A percentile compares a stretch with the other conserved stretches of the same genome.
Evolutionary conservation across 345 rosid species (phyloP).

Genomic region (Euphorbia tirucalli): DNA sequence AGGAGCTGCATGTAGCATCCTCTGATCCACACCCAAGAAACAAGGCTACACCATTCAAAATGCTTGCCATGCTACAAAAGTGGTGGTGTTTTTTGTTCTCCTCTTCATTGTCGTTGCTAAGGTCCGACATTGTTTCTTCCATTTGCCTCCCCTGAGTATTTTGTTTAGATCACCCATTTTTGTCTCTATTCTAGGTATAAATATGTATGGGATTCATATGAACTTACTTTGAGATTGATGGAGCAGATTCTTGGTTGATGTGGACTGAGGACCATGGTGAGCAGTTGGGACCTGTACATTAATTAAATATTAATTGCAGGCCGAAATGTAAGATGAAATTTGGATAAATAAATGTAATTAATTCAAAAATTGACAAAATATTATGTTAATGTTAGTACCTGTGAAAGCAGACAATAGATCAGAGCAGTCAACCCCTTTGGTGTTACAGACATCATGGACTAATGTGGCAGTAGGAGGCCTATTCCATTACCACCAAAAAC

Average conservation of each 20-base stretch:
- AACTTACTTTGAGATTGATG: constrained; percentile 48
- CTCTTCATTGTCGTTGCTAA: not conserved
- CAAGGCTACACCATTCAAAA: constrained; percentile 20
- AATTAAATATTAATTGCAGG: no score
- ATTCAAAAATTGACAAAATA: no score
- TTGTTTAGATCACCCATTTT: no score
- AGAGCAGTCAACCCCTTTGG: constrained; percentile 43
- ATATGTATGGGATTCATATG: no score
- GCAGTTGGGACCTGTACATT: constrained; percentile 45
- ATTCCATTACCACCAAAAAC: constrained; percentile 3
- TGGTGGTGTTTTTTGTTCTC: constrained; percentile 11
- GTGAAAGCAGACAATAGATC: constrained; percentile 39
- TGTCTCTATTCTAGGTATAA: no score
- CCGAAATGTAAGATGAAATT: no score
- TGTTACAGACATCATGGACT: constrained; percentile 30
- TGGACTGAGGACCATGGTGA: constrained; percentile 51
- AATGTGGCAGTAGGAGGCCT: constrained; percentile 29
- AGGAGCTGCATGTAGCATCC: no score
- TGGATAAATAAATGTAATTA: no score
- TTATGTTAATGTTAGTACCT: constrained; percentile 1
- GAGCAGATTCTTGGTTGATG: constrained; percentile 48
- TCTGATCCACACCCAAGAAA: constrained; percentile 23
- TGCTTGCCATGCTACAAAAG: constrained; percentile 13
- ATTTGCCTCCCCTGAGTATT: no score
- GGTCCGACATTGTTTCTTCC: no score